Evolutionary conservation across 1,284 basidiomycete genomes (phyloP), one percentile per base, ranked within the genome.

Genomic region (Marasmius sp.): DNA sequence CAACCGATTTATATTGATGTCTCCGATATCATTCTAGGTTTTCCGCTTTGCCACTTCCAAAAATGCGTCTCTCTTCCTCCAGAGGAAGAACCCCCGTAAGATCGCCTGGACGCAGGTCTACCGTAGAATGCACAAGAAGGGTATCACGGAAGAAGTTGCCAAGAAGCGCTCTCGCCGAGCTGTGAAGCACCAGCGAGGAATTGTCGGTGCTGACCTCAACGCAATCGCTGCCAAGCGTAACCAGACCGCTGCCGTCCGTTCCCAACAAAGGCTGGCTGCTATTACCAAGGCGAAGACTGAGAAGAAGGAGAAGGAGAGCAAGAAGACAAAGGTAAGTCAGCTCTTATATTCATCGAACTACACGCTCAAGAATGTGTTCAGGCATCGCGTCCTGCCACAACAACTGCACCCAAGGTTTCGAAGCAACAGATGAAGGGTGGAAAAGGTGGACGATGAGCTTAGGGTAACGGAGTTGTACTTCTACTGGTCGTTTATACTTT

Each of bases 111-210:
- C 97, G 64, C 84, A 88, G 74, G 90, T 95, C 64, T 99, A 94
- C 89, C 93, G 97, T 71, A 92, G 95, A 72, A 95, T 98, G 91
- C 97, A 99, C 89, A 98, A 97, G 90, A 99, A 99, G 92, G 97
- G 96, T 79, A 88, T 99, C 77, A 95, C 95, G 59, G 97, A 99
- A 84, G 97, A 99, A 81, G 91, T 96, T 60, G 94, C 95, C 75
- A 99, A 98, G 95, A 98, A 97, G 86, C 93, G 96, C 71, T 94
- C 93, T 63, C 93, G 96, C 80, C 91, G 92, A 80, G 96, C 94
- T 67, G 94, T 98, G 75, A 99, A 99, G 86, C 91, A 95, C 85
- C 91, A 97, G 84, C 94, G 97, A 77, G 97, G 97, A 68, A 95
- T 99, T 76, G 95, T 97, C 72, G 97, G 97, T 81, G 94, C 95